phyloP scores from a whole-genome alignment of 495 filamentous ascomycete species.

The Letharia lupina region DNA sequence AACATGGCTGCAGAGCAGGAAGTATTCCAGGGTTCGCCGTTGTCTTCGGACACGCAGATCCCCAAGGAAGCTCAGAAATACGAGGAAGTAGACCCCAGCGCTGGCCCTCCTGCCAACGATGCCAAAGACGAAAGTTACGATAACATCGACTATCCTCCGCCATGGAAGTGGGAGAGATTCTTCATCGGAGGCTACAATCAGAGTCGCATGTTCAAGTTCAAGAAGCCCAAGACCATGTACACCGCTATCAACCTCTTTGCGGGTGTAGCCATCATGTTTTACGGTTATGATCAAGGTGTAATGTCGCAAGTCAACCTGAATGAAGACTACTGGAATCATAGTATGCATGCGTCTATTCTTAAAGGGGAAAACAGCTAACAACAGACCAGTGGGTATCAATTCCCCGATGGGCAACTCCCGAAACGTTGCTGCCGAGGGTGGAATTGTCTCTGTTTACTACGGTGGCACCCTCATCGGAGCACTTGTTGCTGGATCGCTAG shows the following conservation, averaged over 20 bases:
- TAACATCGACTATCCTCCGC: conserved; percentile 21
- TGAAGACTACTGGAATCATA: conserved; percentile 30
- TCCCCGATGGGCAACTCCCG: conserved; percentile 15
- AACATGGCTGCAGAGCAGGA: conserved; percentile 5
- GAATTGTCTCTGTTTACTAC: conserved; percentile 48
- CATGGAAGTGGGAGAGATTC: conserved; percentile 26
- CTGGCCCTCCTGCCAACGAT: neutral
- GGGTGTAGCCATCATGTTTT: conserved; percentile 33
- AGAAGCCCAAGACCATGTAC: conserved; percentile 28
- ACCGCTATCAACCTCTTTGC: conserved; percentile 28
- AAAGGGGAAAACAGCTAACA: neutral
- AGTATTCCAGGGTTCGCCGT: neutral
- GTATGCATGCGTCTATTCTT: neutral
- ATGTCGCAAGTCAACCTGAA: conserved; percentile 37
- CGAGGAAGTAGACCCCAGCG: no score
- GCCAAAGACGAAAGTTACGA: conserved; percentile 19
- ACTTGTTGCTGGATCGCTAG: conserved; percentile 44
- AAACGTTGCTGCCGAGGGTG: conserved; percentile 32
- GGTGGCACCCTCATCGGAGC: conserved; percentile 48
- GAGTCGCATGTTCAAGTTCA: conserved; percentile 26
- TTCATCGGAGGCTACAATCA: conserved; percentile 26
- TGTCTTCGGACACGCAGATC: conserved; percentile 10
- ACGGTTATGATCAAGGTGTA: conserved; percentile 34
- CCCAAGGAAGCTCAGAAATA: neutral
- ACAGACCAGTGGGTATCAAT: conserved; percentile 14